These are phyloP conservation scores for Pistacia atlantica DNA, from an alignment of 345 rosid genomes.

Conservation along the genomic window DNA sequence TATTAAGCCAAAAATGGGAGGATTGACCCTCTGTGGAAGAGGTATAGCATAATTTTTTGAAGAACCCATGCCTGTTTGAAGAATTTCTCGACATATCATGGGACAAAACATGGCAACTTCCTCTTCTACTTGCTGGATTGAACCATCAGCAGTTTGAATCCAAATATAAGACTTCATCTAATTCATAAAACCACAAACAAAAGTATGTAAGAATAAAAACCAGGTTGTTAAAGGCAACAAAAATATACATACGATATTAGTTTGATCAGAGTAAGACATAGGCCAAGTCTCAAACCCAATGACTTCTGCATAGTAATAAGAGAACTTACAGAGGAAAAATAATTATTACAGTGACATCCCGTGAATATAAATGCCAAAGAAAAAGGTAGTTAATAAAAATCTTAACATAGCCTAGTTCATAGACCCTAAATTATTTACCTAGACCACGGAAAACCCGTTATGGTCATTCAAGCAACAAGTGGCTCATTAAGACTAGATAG, in stretches of 20 bases:
- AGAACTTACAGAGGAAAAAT: background rate
- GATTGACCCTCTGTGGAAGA: slow-evolving; percentile 67
- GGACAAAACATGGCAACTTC: slow-evolving; percentile 85
- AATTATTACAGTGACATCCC: background rate
- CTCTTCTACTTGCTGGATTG: slow-evolving; percentile 75
- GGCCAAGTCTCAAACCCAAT: background rate
- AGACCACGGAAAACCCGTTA: background rate
- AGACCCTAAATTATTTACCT: background rate
- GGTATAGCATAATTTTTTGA: slow-evolving; percentile 66
- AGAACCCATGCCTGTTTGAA: slow-evolving; percentile 62
- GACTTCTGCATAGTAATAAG: background rate
- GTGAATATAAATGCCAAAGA: background rate
- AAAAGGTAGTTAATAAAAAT: background rate
- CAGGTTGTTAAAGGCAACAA: background rate
- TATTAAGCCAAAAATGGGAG: slow-evolving; percentile 53
- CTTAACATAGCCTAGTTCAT: background rate
- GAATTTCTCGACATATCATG: slow-evolving; percentile 59
- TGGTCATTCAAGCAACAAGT: background rate
- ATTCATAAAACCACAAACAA: slow-evolving; percentile 19
- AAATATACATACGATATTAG: background rate
- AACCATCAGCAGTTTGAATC: slow-evolving; percentile 74
- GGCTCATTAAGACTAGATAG: background rate
- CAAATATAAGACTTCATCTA: slow-evolving; percentile 71
- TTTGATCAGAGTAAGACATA: background rate
- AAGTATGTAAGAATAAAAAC: slow-evolving; percentile 6